Conservation (phyloP, 331 rosid genomes). For the Malus hybrid region DNA sequence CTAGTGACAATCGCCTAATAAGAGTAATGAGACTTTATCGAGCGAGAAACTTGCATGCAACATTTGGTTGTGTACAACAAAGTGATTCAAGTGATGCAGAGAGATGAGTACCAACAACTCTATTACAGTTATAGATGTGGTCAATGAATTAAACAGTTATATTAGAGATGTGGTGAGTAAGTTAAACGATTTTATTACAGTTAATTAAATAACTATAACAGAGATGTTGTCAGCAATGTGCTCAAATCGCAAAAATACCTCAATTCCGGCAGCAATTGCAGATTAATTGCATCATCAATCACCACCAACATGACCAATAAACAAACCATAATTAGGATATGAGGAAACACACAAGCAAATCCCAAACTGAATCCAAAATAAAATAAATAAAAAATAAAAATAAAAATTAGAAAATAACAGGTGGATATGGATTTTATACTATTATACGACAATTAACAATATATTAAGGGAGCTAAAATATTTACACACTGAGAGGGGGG, state of each 20-base stretch:
- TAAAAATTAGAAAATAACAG: conserved; percentile 17
- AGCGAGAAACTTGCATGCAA: neutral
- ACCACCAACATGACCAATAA: conserved; percentile 20
- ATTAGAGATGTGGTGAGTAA: neutral
- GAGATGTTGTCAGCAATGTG: neutral
- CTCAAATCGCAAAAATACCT: neutral
- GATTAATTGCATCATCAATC: conserved; percentile 5
- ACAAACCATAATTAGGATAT: conserved; percentile 5
- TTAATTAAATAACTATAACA: rapidly evolving
- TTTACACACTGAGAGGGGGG: conserved; percentile 24
- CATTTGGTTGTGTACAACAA: neutral
- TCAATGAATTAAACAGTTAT: too few species aligned
- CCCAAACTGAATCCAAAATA: conserved; percentile 11
- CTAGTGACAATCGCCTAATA: neutral
- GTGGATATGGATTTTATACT: conserved; percentile 12
- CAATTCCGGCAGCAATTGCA: neutral
- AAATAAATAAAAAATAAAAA: neutral
- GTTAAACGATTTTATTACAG: neutral
- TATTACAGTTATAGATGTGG: neutral
- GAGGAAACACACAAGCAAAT: conserved; percentile 22
- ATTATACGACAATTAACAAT: conserved; percentile 1
- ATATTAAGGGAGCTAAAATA: conserved; percentile 24
- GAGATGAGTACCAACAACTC: neutral
- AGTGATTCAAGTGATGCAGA: neutral
- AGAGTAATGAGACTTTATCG: neutral